A percentile compares a stretch with the other conserved stretches of the same genome.
These are phyloP conservation scores for Aspergillus fijiensis DNA, from an alignment of 2,329 filamentous ascomycete species.

Conservation along the genomic window DNA sequence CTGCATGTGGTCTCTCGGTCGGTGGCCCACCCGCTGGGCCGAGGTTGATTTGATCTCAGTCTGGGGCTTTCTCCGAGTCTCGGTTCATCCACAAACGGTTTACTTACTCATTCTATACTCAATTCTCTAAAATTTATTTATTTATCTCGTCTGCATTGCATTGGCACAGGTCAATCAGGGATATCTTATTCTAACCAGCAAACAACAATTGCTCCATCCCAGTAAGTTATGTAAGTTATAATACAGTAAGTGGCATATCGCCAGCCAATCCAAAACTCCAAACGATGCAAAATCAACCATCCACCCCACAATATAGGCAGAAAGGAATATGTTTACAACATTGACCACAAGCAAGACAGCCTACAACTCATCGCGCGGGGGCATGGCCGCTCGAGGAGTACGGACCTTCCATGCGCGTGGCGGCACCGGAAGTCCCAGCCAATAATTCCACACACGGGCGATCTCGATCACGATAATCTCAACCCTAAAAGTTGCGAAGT, in stretches of 20 bases:
- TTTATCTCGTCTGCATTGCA: not conserved
- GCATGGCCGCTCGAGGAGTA: slow-evolving; percentile 35
- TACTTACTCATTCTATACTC: not conserved
- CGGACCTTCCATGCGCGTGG: slow-evolving; percentile 57
- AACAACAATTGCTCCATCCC: not conserved
- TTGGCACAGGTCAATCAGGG: not conserved
- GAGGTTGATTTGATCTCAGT: not conserved
- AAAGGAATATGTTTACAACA: not conserved
- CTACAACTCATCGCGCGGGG: slow-evolving; percentile 43
- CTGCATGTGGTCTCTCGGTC: slow-evolving; percentile 19
- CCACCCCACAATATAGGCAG: not conserved
- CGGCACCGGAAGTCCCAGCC: slow-evolving; percentile 61
- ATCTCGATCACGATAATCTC: slow-evolving; percentile 56
- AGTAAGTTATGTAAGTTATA: not conserved
- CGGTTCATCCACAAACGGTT: not conserved
- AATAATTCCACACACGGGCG: slow-evolving; percentile 59
- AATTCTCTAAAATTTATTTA: too few relatives aligned
- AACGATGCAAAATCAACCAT: not conserved
- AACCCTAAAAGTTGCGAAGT: slow-evolving; percentile 36
- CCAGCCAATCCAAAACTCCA: slow-evolving; percentile 1
- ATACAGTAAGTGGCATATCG: not conserved
- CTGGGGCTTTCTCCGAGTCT: not conserved
- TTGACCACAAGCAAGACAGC: not conserved
- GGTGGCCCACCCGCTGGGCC: not conserved
- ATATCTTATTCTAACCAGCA: not conserved